Conservation (phyloP, 2,329 filamentous ascomycete genomes). For the Penicillium sp. region DNA sequence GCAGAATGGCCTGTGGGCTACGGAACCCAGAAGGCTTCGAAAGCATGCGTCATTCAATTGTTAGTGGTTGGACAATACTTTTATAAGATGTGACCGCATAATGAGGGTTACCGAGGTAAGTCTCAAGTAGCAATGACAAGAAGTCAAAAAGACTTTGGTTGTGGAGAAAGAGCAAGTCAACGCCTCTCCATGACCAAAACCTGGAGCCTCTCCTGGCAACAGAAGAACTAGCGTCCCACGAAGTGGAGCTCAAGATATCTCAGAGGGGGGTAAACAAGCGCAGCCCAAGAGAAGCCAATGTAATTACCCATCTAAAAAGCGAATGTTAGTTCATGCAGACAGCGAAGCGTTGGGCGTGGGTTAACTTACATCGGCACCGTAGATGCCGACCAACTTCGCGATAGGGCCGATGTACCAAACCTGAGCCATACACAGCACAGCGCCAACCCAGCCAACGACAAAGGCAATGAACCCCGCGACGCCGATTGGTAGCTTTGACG, state of each 20-base stretch:
- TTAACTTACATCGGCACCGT: constrained; percentile 58
- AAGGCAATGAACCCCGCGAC: constrained; percentile 64
- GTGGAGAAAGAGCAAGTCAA: neutral
- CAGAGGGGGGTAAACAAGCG: constrained; percentile 57
- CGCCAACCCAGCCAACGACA: constrained; percentile 65
- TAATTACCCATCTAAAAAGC: constrained; percentile 56
- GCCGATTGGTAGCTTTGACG: constrained; percentile 61
- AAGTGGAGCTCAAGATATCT: constrained; percentile 54
- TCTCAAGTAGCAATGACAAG: neutral
- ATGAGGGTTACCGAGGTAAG: neutral
- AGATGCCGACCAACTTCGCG: constrained; percentile 58
- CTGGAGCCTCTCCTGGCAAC: neutral
- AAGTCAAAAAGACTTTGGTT: neutral
- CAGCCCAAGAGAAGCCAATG: constrained; percentile 62
- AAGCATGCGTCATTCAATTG: too few species aligned
- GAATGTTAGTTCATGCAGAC: constrained; percentile 6
- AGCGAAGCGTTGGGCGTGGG: neutral
- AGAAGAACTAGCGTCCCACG: constrained; percentile 45
- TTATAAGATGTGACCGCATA: neutral
- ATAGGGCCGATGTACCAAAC: constrained; percentile 69
- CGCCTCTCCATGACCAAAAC: neutral
- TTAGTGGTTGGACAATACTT: too few species aligned
- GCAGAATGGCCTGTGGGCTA: too few species aligned
- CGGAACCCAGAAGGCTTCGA: too few species aligned
- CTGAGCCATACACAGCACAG: constrained; percentile 69